phyloP scores from a whole-genome alignment of 2,329 filamentous ascomycete species.

The Trichoderma cornu-damae region DNA sequence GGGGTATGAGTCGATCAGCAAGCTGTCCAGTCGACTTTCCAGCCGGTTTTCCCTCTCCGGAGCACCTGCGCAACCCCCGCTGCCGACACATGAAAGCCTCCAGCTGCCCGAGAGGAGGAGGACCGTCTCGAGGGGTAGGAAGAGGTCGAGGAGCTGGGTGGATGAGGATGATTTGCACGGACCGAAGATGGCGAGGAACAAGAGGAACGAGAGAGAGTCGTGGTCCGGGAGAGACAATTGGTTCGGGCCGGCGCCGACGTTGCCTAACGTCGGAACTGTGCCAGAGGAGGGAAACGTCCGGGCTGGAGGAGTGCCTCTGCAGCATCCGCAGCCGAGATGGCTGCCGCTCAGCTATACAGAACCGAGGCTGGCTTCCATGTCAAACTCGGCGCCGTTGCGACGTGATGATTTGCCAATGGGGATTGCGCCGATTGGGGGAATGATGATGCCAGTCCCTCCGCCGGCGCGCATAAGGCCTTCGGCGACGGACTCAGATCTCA shows the following conservation, averaged over 20 bases:
- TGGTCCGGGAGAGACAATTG: conserved; percentile 34
- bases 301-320: not conserved
- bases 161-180: conserved; percentile 46
- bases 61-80: conserved; percentile 31
- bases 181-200: conserved; percentile 33
- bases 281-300: conserved; percentile 24
- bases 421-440: not conserved
- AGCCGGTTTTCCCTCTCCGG: conserved; percentile 30
- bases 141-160: conserved; percentile 39
- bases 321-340: conserved; percentile 4
- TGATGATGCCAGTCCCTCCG: conserved; percentile 15
- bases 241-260: conserved; percentile 33
- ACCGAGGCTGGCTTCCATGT: not conserved
- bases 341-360: conserved; percentile 5
- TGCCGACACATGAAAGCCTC: conserved; percentile 33
- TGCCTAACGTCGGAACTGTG: conserved; percentile 31
- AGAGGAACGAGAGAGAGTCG: conserved; percentile 26
- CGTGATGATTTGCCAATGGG: conserved; percentile 12
- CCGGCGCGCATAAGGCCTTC: conserved; percentile 24
- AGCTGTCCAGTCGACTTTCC: conserved; percentile 24
- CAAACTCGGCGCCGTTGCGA: not conserved
- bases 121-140: conserved; percentile 22
- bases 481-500: conserved; percentile 44
- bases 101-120: conserved; percentile 17
- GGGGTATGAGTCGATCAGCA: conserved; percentile 21